These are phyloP conservation scores for Hypericum perforatum DNA, from an alignment of 345 rosid species.

Conservation along the genomic window DNA sequence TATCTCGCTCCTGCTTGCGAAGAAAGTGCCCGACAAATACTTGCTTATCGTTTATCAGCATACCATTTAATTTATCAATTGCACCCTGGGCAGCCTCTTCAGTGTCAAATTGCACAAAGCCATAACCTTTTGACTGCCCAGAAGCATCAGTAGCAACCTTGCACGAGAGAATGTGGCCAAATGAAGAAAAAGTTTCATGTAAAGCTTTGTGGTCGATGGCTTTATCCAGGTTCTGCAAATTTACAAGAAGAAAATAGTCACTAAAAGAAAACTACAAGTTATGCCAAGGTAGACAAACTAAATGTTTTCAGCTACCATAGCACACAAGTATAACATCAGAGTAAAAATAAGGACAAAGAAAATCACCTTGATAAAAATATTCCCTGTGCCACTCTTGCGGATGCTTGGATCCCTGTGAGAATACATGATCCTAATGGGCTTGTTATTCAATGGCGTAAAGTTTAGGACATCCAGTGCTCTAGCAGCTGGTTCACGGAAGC, in stretches of 20 bases:
- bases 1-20: not conserved
- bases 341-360: not conserved
- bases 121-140: conserved; percentile 1
- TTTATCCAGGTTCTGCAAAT: conserved; percentile 1
- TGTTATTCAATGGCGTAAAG: conserved; percentile 18
- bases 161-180: not conserved
- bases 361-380: conserved; percentile 20
- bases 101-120: conserved; percentile 1
- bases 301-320: too few species aligned
- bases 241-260: too few species aligned
- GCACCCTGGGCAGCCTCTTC: not conserved
- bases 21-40: not conserved
- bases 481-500: conserved; percentile 10
- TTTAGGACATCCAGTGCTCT: conserved; percentile 22
- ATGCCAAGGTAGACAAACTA: too few species aligned
- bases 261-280: too few species aligned
- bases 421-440: conserved; percentile 19
- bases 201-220: not conserved
- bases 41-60: conserved; percentile 1
- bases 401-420: conserved; percentile 22
- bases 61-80: conserved; percentile 1
- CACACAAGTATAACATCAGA: too few species aligned
- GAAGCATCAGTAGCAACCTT: not conserved
- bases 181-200: not conserved
- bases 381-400: conserved; percentile 23